Base-by-base conservation (phyloP, 2,329 filamentous ascomycete species). In the Cytospora schulzeri region DNA sequence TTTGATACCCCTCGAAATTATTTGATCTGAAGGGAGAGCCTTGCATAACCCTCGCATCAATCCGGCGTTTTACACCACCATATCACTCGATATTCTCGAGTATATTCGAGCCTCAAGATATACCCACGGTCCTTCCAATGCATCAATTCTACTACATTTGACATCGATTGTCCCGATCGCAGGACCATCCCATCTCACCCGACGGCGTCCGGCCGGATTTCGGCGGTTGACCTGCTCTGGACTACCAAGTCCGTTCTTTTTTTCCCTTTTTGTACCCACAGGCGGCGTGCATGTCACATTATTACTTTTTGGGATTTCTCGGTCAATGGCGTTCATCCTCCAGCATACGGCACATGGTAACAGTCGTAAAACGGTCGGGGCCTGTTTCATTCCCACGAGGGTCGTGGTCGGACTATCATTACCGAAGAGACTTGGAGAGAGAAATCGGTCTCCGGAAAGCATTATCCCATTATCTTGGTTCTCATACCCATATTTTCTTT, bases 21-120 rank as follows among this genome's bases (percentile, higher is more conserved):
- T 17, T 57, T 48, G 22, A 12, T 22, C 9, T 29, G 22, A 35
- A 35, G 33, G 33, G 33, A 8, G n/a, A 53, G 26, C 22, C 51
- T 45, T 62, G 61, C 51, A 55, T 59, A 48, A 48, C 2, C n/a
- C 19, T 51, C 22, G 64, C 64, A 66, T 66, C 22, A 15, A 50
- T 50, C 26, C 24, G 55, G 64, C 54, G 55, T 56, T 63, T 29
- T 56, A 51, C 64, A 63, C 31, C 50, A 59, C 33, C 28, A 45
- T 53, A 33, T 56, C 45, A 38, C 26, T 14, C 22, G 41, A 33
- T 26, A 53, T 22, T 24, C 12, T 14, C 8, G 4, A 54, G 29
- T 26, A 14, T 7, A 54, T 31, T 15, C 24, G 26, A 53, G 31
- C 22, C 48, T 33, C n/a, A 11, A 26, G n/a, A 28, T 22, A 55